phyloP scores from a whole-genome alignment of 2,329 filamentous ascomycete genomes.

The Sarocladium kiliense region DNA sequence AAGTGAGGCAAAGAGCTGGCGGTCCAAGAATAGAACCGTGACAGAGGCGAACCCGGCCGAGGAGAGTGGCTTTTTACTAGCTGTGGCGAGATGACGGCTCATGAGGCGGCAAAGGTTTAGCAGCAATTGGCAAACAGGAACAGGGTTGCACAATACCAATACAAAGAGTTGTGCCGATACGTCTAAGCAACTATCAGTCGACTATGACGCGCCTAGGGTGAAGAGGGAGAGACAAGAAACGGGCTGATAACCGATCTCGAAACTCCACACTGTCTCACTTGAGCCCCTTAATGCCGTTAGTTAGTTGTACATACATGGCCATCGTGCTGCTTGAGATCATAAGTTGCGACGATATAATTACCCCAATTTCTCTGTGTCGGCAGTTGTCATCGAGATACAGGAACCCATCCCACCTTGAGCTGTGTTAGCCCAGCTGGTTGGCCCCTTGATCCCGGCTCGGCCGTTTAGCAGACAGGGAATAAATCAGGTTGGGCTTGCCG shows the following conservation, averaged over 20 bases:
- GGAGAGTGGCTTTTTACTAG: neutral
- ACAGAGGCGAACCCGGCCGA: neutral
- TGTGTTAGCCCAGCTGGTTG: neutral
- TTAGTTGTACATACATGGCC: neutral
- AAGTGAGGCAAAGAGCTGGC: neutral
- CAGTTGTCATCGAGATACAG: neutral
- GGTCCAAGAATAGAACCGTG: neutral
- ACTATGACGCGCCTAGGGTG: neutral
- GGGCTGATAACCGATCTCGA: neutral
- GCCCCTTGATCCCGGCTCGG: neutral
- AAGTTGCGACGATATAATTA: neutral
- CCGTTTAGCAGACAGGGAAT: neutral
- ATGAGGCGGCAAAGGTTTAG: too few relatives aligned
- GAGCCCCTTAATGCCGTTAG: neutral
- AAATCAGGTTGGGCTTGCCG: neutral
- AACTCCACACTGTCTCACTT: conserved; percentile 5
- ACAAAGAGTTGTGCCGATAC: too few relatives aligned
- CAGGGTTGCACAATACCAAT: too few relatives aligned
- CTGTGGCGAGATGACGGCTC: too few relatives aligned
- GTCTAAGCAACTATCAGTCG: too few relatives aligned
- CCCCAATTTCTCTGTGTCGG: neutral
- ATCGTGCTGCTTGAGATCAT: neutral
- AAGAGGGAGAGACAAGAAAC: neutral
- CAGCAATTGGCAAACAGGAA: too few relatives aligned
- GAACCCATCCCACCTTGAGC: neutral